Conservation (phyloP, 306 rosid species). For the Canavalia gladiata region DNA sequence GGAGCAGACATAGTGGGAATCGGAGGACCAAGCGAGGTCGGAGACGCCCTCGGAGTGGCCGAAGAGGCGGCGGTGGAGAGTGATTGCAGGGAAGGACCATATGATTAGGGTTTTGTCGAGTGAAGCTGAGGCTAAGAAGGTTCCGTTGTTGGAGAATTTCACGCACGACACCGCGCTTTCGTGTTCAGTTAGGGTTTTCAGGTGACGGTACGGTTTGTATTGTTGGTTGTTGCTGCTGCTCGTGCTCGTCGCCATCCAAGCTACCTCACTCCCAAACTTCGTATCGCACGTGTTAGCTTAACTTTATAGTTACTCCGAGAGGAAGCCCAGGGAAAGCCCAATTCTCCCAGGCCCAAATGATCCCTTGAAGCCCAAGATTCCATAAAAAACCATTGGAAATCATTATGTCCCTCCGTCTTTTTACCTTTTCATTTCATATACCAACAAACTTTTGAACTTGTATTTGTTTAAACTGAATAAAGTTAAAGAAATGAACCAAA, state of each 20-base stretch:
- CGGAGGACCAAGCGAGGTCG: constrained; percentile 93
- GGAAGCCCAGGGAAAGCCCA: too few species aligned
- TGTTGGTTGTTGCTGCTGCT: constrained; percentile 59
- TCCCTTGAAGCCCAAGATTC: too few species aligned
- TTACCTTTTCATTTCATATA: too few species aligned
- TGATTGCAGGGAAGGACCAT: constrained; percentile 68
- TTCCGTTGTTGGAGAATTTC: constrained; percentile 86
- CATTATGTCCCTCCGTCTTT: too few species aligned
- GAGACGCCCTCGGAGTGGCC: constrained; percentile 88
- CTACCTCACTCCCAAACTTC: too few species aligned
- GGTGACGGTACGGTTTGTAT: constrained; percentile 80
- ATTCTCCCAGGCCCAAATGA: too few species aligned
- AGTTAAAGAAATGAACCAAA: too few species aligned
- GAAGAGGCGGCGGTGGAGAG: constrained; percentile 74
- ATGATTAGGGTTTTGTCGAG: constrained; percentile 85
- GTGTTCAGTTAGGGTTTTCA: constrained; percentile 76
- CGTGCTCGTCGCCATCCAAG: constrained; percentile 55
- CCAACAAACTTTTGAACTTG: too few species aligned
- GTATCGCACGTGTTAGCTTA: too few species aligned
- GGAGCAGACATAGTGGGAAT: constrained; percentile 94
- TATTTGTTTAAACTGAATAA: too few species aligned
- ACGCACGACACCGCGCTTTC: constrained; percentile 78
- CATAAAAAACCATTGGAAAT: too few species aligned
- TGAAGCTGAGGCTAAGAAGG: constrained; percentile 81
- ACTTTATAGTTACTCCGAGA: too few species aligned